Percentiles rank a stretch among this genome's conserved stretches.
Evolutionary conservation across 2,329 filamentous ascomycete genomes (phyloP).

Genomic region (Curvularia hawaiiensis): DNA sequence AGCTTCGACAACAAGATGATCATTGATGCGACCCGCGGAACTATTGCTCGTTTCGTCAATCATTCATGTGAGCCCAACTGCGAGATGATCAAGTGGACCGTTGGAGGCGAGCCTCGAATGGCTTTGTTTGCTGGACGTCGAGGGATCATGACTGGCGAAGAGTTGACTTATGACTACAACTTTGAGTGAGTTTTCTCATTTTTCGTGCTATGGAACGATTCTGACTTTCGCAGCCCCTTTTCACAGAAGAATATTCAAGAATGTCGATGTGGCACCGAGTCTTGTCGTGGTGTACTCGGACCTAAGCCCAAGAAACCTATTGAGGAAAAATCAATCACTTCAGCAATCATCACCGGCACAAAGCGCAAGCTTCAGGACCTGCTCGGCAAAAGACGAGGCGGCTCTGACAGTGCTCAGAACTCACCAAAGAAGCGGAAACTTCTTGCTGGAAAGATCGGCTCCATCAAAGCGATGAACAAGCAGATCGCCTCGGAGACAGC

Average conservation of each 20-base stretch:
- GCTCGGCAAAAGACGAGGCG: conserved; percentile 26
- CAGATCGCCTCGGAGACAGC: conserved; percentile 26
- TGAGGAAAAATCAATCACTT: conserved; percentile 40
- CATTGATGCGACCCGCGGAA: conserved; percentile 94
- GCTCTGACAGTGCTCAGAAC: conserved; percentile 30
- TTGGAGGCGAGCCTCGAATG: conserved; percentile 92
- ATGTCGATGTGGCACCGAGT: conserved; percentile 65
- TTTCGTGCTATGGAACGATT: not conserved
- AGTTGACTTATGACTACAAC: conserved; percentile 92
- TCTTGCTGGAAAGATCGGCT: conserved; percentile 19
- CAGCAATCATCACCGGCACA: conserved; percentile 37
- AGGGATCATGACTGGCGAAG: conserved; percentile 92
- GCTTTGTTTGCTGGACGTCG: conserved; percentile 90
- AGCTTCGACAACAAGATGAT: conserved; percentile 98
- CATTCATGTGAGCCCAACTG: conserved; percentile 97
- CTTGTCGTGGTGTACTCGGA: conserved; percentile 67
- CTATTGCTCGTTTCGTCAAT: conserved; percentile 96
- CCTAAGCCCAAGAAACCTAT: conserved; percentile 58
- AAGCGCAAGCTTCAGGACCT: conserved; percentile 45
- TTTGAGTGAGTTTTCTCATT: conserved; percentile 60
- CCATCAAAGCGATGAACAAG: conserved; percentile 35
- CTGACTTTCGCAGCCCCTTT: conserved; percentile 37
- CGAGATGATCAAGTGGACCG: conserved; percentile 97
- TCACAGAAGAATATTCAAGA: conserved; percentile 67
- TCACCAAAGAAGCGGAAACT: conserved; percentile 43